Conservation (phyloP, 176 grass and related monocot species). For the Triticum aestivum region DNA sequence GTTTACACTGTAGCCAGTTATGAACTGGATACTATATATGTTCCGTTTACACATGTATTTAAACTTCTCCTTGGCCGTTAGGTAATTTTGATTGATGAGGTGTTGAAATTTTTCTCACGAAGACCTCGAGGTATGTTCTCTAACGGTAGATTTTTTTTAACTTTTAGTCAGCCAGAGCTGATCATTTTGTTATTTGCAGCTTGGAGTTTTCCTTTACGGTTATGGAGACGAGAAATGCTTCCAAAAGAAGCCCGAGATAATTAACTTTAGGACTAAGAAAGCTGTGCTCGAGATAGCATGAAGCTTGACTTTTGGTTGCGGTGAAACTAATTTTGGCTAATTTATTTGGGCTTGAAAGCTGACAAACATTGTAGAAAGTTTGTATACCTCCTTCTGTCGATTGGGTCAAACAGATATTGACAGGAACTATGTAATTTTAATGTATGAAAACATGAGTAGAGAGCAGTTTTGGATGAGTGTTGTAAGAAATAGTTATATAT, state of each 20-base stretch:
- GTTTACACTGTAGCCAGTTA: background rate
- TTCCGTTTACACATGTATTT: background rate
- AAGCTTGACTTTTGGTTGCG: background rate
- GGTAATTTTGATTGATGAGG: conserved; percentile 74
- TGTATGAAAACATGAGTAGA: background rate
- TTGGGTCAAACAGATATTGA: background rate
- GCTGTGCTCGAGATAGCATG: conserved; percentile 14
- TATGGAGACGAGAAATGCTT: conserved; percentile 53
- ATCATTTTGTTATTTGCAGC: conserved; percentile 16
- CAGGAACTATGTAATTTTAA: background rate
- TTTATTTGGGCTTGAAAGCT: conserved; percentile 21
- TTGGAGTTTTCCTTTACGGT: conserved; percentile 25
- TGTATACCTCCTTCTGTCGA: background rate
- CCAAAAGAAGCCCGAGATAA: conserved; percentile 53
- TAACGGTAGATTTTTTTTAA: background rate
- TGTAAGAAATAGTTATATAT: conserved; percentile 18
- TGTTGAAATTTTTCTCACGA: conserved; percentile 74
- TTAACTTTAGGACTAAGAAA: conserved; percentile 16
- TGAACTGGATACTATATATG: background rate
- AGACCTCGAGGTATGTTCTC: conserved; percentile 52
- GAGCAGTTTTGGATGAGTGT: conserved; percentile 11
- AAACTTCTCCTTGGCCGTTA: conserved; percentile 19
- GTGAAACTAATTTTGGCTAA: conserved; percentile 18
- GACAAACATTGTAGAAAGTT: conserved; percentile 1
- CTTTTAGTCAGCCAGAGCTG: background rate